Base-by-base conservation (phyloP, 352 stramenopile species). In the Paralagenidium karlingii region DNA sequence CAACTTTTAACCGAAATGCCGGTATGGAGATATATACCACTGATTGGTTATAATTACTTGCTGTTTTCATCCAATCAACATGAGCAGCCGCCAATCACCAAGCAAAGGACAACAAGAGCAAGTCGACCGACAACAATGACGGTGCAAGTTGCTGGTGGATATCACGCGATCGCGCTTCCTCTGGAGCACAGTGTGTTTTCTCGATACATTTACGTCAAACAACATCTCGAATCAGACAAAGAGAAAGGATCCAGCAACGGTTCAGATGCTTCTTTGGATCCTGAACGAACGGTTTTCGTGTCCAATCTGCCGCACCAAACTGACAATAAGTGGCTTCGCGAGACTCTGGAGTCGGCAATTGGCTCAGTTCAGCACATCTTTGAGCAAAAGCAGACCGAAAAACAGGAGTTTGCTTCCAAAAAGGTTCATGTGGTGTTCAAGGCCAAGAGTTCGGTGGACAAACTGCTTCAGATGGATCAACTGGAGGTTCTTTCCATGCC, bases 361-460 rank as follows among this genome's bases (percentile, higher is more conserved):
- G 75, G 75, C 21, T 38, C 71, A 5, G 53, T 89, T 19, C 75
- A 89, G 55, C 58, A 80, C 58, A 45, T 89, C 32, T 51, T 69
- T 6, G n/a, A 28, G 29, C 43, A 24, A 12, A 22, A 49, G 13
- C 40, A 43, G 5, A 15, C 36, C 10, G 27, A 38, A 5, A 47
- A 39, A 8, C 41, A 58, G 8, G 55, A 55, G 25, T 40, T 18
- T 15, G 56, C 24, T 22, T 20, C 36, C 2, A 51, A 46, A 34
- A 63, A 65, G 0, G 68, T 66, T 15, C 68, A 85, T 38, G 63
- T 89, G 13, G 75, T 85, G 33, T 89, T 89, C 51, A 85, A 89
- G 44, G 49, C 67, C 0, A 59, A 69, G n/a, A n/a, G n/a, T n/a
- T n/a, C 61, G 8, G 31, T 40, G 9, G 65, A 54, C 58, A 30